Base-by-base conservation (phyloP, 2,329 filamentous ascomycete species). In the Chrysoporthe puriensis region DNA sequence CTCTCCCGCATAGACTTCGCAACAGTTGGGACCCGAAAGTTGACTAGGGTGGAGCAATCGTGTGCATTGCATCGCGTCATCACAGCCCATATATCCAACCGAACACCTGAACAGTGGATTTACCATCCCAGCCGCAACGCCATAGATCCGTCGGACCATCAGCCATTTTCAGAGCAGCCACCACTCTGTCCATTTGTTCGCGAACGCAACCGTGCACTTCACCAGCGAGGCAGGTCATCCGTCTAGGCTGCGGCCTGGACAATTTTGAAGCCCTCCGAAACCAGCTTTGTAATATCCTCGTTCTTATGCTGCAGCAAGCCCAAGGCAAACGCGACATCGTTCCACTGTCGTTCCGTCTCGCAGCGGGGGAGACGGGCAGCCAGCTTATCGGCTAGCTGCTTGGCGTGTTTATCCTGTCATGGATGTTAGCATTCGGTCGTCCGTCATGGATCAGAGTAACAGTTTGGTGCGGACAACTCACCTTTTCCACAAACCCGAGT, bases 401-500 rank as follows among this genome's bases (percentile, higher is more conserved):
- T 96, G 62, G 96, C 94, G 76, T 99, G 96, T 82, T 97, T 97
- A 79, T 99, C 96, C 94, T 97, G 72, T 58, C 5, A 63, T 42
- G 14, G 64, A 54, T 26, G 70, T 75, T 70, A 73, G 70, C 54
- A 66, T 9, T 36, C n/a, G 1, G 8, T 13, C n/a, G 4, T 18
- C 18, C 26, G 34, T 11, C 18, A 58, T 3, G 7, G 54, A 46
- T 7, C 44, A 6, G 46, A 11, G 13, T 46, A 59, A 14, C 11
- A 44, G 57, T 26, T 18, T 21, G 42, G 18, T n/a, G 14, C 11
- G 64, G 43, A 77, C 84, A 75, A 60, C 84, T 75, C 83, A 96
- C 94, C 91, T 98, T 99, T 77, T 99, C 96, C 71, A 99, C 94
- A 78, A 99, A 99, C 1, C 94, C 93, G 70, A 96, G 89, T 76